Percentiles rank a stretch among this genome's conserved stretches.
phyloP scores from a whole-genome alignment of 164 flowering plant genomes.

The Paratinospora sagittata region DNA sequence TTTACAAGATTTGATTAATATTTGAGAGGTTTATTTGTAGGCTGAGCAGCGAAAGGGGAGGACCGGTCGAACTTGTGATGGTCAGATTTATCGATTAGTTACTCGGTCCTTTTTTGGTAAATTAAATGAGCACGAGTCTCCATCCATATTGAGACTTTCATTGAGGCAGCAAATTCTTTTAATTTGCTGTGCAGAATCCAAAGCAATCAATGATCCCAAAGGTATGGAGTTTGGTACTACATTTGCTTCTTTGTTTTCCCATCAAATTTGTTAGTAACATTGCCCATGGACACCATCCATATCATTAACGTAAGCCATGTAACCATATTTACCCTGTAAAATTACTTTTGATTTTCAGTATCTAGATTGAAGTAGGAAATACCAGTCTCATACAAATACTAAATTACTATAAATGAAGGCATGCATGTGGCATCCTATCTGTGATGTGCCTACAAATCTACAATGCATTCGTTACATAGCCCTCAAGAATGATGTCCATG shows the following conservation, averaged over 20 bases:
- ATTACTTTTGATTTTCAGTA: not conserved
- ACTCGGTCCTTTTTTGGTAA: slow-evolving; percentile 58
- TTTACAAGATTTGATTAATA: not conserved
- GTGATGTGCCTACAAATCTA: too few species aligned
- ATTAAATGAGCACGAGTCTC: slow-evolving; percentile 59
- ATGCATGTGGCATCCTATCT: too few species aligned
- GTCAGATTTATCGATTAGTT: slow-evolving; percentile 73
- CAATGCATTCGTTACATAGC: too few species aligned
- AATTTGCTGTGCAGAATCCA: slow-evolving; percentile 80
- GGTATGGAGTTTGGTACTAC: slow-evolving; percentile 32
- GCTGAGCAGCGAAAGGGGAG: slow-evolving; percentile 95
- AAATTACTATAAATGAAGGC: too few species aligned
- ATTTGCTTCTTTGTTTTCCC: not conserved
- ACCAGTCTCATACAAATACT: not conserved
- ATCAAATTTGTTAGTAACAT: not conserved
- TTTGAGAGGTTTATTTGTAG: slow-evolving; percentile 29
- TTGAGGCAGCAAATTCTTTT: slow-evolving; percentile 75
- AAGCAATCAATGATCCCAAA: slow-evolving; percentile 81
- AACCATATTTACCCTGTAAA: not conserved
- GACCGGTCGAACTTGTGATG: slow-evolving; percentile 97
- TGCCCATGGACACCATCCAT: not conserved
- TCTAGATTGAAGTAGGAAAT: not conserved
- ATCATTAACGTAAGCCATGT: not conserved
- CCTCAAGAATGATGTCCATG: too few species aligned
- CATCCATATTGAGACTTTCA: slow-evolving; percentile 68